phyloP scores from a whole-genome alignment of 768 basidiomycete species.

The Xerocomellus intermedius region DNA sequence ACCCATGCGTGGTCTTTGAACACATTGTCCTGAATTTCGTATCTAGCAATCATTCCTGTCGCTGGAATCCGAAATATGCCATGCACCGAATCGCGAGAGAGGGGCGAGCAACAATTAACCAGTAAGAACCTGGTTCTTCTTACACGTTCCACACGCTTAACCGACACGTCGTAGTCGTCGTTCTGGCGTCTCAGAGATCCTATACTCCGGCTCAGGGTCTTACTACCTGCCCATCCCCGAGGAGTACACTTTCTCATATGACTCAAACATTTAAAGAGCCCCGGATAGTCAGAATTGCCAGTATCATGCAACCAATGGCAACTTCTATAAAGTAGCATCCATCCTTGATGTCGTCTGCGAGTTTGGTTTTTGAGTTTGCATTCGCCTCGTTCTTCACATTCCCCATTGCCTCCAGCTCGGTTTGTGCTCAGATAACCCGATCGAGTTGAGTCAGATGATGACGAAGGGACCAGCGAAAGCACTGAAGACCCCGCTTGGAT shows the following conservation, averaged over 20 bases:
- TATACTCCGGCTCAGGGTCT: not conserved
- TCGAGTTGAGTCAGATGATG: too few relatives aligned
- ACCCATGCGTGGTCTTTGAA: not conserved
- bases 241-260: not conserved
- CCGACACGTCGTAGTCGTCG: not conserved
- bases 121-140: not conserved
- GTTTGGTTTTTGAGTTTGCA: not conserved
- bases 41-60: constrained; percentile 4
- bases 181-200: not conserved
- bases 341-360: not conserved
- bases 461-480: too few relatives aligned
- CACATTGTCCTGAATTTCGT: not conserved
- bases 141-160: not conserved
- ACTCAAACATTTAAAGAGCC: not conserved
- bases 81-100: not conserved
- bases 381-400: not conserved
- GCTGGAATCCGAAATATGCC: not conserved
- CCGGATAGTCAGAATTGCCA: not conserved
- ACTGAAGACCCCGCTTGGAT: too few relatives aligned
- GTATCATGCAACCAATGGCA: not conserved
- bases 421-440: too few relatives aligned
- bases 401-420: too few relatives aligned
- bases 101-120: not conserved
- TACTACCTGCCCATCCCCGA: too few relatives aligned
- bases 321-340: too few relatives aligned